Percentiles rank a stretch among this genome's conserved stretches.
phyloP scores from a whole-genome alignment of 768 basidiomycete species.

The Rhodosporidiobolus sp. region DNA sequence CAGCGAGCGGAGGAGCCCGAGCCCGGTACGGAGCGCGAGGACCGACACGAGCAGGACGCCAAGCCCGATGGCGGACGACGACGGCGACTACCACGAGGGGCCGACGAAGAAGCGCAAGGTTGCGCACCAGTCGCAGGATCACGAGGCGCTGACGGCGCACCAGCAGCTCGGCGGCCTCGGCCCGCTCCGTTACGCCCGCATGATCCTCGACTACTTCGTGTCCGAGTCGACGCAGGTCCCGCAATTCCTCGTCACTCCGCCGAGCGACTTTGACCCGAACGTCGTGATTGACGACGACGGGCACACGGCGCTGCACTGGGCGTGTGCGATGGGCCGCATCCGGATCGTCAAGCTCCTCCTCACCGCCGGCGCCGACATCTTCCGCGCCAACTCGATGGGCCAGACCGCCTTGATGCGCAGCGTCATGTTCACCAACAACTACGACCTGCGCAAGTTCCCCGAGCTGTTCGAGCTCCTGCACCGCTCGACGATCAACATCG shows the following conservation, averaged over 20 bases:
- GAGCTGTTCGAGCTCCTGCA: constrained; percentile 95
- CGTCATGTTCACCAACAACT: constrained; percentile 99
- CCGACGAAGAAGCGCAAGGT: constrained; percentile 34
- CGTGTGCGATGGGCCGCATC: constrained; percentile 96
- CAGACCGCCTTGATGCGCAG: constrained; percentile 97
- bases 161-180: constrained; percentile 44
- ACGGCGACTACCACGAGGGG: constrained; percentile 3
- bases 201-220: constrained; percentile 97
- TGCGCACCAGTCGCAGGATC: constrained; percentile 13
- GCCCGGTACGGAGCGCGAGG: constrained; percentile 77
- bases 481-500: constrained; percentile 97
- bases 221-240: constrained; percentile 93
- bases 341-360: constrained; percentile 91
- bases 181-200: constrained; percentile 70
- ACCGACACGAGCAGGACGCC: constrained; percentile 89
- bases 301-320: constrained; percentile 96
- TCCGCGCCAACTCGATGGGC: constrained; percentile 91
- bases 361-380: constrained; percentile 91
- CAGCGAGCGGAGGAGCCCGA: constrained; percentile 69
- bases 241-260: constrained; percentile 77
- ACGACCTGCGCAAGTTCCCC: constrained; percentile 97
- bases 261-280: constrained; percentile 87
- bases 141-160: constrained; percentile 16
- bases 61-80: constrained; percentile 64
- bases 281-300: constrained; percentile 97